Base-by-base conservation (phyloP, 768 basidiomycete species). In the Pulveroboletus ravenelii region DNA sequence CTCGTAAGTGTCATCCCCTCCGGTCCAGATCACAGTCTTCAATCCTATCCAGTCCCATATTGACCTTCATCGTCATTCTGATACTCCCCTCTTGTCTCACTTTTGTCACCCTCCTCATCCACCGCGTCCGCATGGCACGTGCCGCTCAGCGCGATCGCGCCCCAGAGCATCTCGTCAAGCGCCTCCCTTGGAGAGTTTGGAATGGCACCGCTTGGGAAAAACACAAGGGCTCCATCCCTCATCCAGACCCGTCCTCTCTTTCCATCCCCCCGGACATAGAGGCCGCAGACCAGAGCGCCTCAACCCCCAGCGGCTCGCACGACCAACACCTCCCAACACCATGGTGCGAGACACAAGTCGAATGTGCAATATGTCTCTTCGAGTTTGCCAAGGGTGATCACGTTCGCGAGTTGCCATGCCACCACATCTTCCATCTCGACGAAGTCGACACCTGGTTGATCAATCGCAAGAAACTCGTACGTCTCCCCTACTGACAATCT, bases 391-490 rank as follows among this genome's bases (percentile, higher is more conserved):
- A 83, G 62, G 93, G 93, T 3, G 95, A 98, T 64, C 80, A 82
- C 59, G 90, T 97, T 38, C 81, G 94, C 58, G 89, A 94, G 45
- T 65, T 97, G 36, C 95, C 95, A 1, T 98, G 95, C 62, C 87
- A 89, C 41, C 95, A 98, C 65, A 84, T 98, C 47, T 98, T 96
- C 71, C 95, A 98, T 69, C 78, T 90, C 40, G 78, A 85, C 32
- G 95, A 97, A 66, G 81, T 96, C 35, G 92, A 93, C 65, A 79
- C 86, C 56, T 98, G 95, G 95, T 71, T 98, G 52, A 85, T 94
- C 49, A 83, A 87, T 53, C 81, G 90, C 67, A 91, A 93, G 75
- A 96, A 96, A 74, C 70, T 95, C 68, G 93, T 94, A 62, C 62
- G 87, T 75, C 13, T 51, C 35, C 25, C 44, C 48, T 45, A 17